phyloP scores from a whole-genome alignment of 148 eudicot genomes.

The Cornus florida region DNA sequence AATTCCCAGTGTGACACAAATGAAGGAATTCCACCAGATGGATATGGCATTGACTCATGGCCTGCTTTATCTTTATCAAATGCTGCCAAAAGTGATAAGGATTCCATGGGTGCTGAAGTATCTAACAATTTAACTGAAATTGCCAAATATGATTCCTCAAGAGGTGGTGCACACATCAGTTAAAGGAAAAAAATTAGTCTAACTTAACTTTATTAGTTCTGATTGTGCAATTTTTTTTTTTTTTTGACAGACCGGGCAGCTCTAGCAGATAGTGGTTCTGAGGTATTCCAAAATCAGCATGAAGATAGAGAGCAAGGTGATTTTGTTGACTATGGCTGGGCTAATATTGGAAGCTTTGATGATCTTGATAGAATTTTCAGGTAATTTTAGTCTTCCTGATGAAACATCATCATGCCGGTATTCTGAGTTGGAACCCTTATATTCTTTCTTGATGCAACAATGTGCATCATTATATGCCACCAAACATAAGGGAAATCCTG shows the following conservation, averaged over 20 bases:
- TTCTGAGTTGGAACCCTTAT: not conserved
- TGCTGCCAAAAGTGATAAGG: slow-evolving; percentile 36
- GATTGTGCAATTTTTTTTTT: not conserved
- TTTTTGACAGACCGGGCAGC: slow-evolving; percentile 38
- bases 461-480: not conserved
- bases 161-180: slow-evolving; percentile 12
- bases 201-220: not conserved
- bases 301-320: slow-evolving; percentile 62
- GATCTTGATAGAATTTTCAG: slow-evolving; percentile 89
- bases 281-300: slow-evolving; percentile 38
- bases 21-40: slow-evolving; percentile 26
- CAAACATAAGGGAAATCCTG: not conserved
- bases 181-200: not conserved
- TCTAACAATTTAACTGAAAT: slow-evolving; percentile 24
- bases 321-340: slow-evolving; percentile 75
- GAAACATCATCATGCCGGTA: not conserved
- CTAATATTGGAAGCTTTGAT: slow-evolving; percentile 79
- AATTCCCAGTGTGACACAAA: slow-evolving; percentile 14
- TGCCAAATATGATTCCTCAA: slow-evolving; percentile 9
- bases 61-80: slow-evolving; percentile 33
- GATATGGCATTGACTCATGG: slow-evolving; percentile 29
- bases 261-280: slow-evolving; percentile 33
- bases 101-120: slow-evolving; percentile 38
- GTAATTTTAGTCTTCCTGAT: slow-evolving; percentile 31
- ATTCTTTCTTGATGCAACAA: not conserved